phyloP scores from a whole-genome alignment of 2,329 filamentous ascomycete species.

The Pestalotiopsis sp. region DNA sequence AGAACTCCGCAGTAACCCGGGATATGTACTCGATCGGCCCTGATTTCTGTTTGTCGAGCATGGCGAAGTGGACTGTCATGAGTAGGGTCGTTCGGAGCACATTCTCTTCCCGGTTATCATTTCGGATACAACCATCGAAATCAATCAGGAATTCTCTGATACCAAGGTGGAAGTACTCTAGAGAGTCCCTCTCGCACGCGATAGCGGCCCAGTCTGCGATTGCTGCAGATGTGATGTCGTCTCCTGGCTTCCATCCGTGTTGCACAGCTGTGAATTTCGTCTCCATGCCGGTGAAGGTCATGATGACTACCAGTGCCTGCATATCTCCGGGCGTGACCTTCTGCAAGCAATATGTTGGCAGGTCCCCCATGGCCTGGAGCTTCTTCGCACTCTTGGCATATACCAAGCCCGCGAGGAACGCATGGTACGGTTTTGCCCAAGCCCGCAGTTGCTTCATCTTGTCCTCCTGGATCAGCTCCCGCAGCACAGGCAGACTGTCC shows the following conservation, averaged over 20 bases:
- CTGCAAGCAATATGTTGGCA: background rate
- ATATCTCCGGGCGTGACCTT: background rate
- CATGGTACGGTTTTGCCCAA: slow-evolving; percentile 18
- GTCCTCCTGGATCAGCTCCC: slow-evolving; percentile 24
- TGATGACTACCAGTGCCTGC: background rate
- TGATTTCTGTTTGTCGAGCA: background rate
- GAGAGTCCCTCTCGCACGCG: background rate
- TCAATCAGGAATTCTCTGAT: background rate
- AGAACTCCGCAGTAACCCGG: slow-evolving; percentile 21
- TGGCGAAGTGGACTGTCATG: background rate
- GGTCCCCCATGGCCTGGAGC: background rate
- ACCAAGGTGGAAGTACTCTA: background rate
- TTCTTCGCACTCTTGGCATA: background rate
- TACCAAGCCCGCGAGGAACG: background rate
- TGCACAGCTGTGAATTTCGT: background rate
- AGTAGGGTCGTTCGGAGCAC: background rate
- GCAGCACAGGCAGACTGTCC: slow-evolving; percentile 24
- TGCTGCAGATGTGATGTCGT: background rate
- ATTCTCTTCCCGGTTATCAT: background rate
- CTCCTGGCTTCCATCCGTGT: background rate
- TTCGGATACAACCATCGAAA: background rate
- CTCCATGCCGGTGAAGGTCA: background rate
- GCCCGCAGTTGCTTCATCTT: slow-evolving; percentile 23
- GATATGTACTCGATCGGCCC: slow-evolving; percentile 6
- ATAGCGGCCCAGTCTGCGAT: background rate